A percentile compares a stretch with the other conserved stretches of the same genome.
These are phyloP conservation scores for Vaccinium darrowii DNA, from an alignment of 148 eudicot species.

Conservation along the genomic window DNA sequence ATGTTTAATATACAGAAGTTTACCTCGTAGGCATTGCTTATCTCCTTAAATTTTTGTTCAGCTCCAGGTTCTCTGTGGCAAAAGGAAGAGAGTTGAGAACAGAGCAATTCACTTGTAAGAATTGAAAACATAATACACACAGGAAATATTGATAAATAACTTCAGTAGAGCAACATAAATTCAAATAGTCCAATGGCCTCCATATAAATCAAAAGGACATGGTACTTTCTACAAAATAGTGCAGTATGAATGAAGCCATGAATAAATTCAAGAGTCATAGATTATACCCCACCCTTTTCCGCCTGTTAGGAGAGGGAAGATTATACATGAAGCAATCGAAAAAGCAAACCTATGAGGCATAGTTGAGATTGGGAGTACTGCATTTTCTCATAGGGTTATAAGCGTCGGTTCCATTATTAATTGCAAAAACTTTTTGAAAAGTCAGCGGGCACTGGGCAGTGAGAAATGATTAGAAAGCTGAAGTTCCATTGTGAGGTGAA, in stretches of 20 bases:
- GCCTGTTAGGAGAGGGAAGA: neutral
- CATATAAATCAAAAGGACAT: neutral
- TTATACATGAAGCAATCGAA: neutral
- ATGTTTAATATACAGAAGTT: slow-evolving; percentile 2
- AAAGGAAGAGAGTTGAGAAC: slow-evolving; percentile 11
- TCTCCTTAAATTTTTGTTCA: slow-evolving; percentile 85
- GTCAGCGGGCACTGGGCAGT: neutral
- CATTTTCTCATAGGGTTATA: neutral
- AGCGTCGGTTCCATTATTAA: neutral
- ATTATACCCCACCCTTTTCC: neutral
- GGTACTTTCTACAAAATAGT: neutral
- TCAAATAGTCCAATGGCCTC: neutral
- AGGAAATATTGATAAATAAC: neutral
- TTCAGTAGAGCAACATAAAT: neutral
- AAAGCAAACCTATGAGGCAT: neutral
- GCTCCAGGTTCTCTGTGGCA: slow-evolving; percentile 88
- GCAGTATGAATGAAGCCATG: neutral
- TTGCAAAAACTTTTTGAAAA: neutral
- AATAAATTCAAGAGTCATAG: neutral
- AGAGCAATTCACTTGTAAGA: neutral
- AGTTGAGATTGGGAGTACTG: neutral
- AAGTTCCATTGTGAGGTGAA: neutral
- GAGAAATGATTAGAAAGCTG: neutral
- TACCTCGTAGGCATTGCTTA: slow-evolving; percentile 99
- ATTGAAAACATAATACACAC: neutral